A percentile compares a stretch with the other conserved stretches of the same genome.
phyloP scores from a whole-genome alignment of 2,329 filamentous ascomycete genomes.

The Fusarium illudens region DNA sequence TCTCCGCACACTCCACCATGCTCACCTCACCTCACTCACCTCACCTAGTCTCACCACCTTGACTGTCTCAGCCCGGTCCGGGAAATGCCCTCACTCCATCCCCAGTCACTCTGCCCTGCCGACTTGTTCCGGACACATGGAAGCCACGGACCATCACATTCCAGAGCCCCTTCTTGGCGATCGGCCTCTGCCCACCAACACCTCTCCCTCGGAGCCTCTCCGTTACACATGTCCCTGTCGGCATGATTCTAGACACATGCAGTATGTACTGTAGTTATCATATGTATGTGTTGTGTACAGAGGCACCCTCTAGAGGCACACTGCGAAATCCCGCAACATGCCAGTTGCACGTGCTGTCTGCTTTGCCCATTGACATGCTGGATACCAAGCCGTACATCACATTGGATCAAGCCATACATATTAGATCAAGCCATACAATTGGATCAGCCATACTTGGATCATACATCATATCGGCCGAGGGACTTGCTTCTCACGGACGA shows the following conservation, averaged over 20 bases:
- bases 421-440: not conserved
- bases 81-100: slow-evolving; percentile 1
- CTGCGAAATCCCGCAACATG: slow-evolving; percentile 20
- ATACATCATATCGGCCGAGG: not conserved
- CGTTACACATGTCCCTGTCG: slow-evolving; percentile 15
- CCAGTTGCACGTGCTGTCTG: not conserved
- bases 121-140: slow-evolving; percentile 3
- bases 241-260: not conserved
- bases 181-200: not conserved
- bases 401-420: not conserved
- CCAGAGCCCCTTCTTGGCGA: not conserved
- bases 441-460: not conserved
- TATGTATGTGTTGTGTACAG: not conserved
- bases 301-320: not conserved
- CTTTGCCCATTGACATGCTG: not conserved
- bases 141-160: not conserved
- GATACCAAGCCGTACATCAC: not conserved
- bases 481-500: not conserved
- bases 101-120: not conserved
- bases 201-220: slow-evolving; percentile 2
- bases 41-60: slow-evolving; percentile 20
- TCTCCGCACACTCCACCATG: slow-evolving; percentile 25
- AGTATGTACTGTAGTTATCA: no score
- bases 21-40: slow-evolving; percentile 15
- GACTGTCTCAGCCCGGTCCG: slow-evolving; percentile 13